Conservation (phyloP, 805 yeast genomes). For the Cyberlindnera galapagoensis region DNA sequence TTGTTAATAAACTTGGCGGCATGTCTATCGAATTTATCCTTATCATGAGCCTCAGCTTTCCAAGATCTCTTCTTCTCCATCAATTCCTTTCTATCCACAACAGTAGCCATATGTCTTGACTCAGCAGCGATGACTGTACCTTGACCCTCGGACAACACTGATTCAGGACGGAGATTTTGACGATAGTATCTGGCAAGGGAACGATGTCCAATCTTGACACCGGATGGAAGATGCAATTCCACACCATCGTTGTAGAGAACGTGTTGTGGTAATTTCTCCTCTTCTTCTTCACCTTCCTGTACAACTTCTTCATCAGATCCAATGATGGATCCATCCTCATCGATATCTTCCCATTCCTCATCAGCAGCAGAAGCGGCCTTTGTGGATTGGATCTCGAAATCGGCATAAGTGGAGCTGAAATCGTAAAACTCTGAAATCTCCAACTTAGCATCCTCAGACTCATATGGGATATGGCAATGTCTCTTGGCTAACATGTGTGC, state of each 20-base stretch:
- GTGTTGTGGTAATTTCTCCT: constrained; percentile 32
- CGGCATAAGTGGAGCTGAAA: constrained; percentile 63
- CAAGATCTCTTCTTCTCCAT: constrained; percentile 58
- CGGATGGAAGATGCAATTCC: constrained; percentile 77
- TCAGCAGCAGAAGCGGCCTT: constrained; percentile 25
- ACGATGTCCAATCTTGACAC: constrained; percentile 82
- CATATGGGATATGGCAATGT: constrained; percentile 89
- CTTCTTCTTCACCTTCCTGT: constrained; percentile 33
- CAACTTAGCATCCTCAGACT: constrained; percentile 70
- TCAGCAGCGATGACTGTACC: constrained; percentile 87
- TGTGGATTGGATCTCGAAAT: constrained; percentile 20
- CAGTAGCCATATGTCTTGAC: constrained; percentile 42
- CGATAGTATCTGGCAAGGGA: constrained; percentile 72
- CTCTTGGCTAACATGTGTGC: constrained; percentile 86
- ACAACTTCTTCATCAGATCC: constrained; percentile 28
- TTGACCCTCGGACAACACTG: constrained; percentile 61
- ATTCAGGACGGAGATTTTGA: constrained; percentile 61
- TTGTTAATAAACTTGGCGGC: constrained; percentile 76
- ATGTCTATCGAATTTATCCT: constrained; percentile 43
- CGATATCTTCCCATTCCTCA: constrained; percentile 32
- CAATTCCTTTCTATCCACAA: constrained; percentile 38
- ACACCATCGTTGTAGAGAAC: constrained; percentile 53
- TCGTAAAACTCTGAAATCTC: constrained; percentile 92
- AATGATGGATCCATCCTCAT: constrained; percentile 28
- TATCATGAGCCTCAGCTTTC: constrained; percentile 51